Conservation (phyloP, 768 basidiomycete genomes). For the Suillus clintonianus region DNA sequence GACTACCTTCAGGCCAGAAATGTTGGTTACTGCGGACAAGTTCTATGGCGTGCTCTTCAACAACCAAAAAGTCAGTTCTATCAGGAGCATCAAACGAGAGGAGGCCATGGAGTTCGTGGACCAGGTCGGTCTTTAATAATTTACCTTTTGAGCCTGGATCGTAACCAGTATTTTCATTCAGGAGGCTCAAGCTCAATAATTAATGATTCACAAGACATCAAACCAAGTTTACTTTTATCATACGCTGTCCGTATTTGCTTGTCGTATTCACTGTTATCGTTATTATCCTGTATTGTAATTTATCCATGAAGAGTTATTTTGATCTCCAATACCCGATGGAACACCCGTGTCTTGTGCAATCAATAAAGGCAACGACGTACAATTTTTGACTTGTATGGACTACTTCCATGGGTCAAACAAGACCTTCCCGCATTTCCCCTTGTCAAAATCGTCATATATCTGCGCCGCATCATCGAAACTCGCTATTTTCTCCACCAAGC, state of each 20-base stretch:
- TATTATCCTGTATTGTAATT: background rate
- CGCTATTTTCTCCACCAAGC: conserved; percentile 71
- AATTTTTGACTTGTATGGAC: background rate
- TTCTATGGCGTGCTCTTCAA: conserved; percentile 98
- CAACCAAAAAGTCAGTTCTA: conserved; percentile 92
- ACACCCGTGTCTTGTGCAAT: background rate
- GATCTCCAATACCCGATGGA: too few species aligned
- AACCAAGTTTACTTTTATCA: background rate
- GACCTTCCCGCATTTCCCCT: conserved; percentile 72
- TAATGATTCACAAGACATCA: conserved; percentile 12
- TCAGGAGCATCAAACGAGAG: conserved; percentile 82
- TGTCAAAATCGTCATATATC: conserved; percentile 68
- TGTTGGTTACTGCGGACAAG: conserved; percentile 93
- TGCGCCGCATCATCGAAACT: conserved; percentile 56
- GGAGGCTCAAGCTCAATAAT: conserved; percentile 52
- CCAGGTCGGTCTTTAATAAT: conserved; percentile 48
- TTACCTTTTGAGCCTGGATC: background rate
- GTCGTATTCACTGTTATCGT: background rate
- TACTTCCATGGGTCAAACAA: conserved; percentile 74
- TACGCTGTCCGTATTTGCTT: background rate
- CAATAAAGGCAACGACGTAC: background rate
- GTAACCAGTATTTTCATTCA: conserved; percentile 15
- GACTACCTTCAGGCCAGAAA: conserved; percentile 97
- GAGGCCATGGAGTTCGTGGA: conserved; percentile 96
- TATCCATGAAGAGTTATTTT: background rate